These are phyloP conservation scores for Neopestalotiopsis sp. DNA, from an alignment of 2,329 filamentous ascomycete genomes.

Conservation along the genomic window DNA sequence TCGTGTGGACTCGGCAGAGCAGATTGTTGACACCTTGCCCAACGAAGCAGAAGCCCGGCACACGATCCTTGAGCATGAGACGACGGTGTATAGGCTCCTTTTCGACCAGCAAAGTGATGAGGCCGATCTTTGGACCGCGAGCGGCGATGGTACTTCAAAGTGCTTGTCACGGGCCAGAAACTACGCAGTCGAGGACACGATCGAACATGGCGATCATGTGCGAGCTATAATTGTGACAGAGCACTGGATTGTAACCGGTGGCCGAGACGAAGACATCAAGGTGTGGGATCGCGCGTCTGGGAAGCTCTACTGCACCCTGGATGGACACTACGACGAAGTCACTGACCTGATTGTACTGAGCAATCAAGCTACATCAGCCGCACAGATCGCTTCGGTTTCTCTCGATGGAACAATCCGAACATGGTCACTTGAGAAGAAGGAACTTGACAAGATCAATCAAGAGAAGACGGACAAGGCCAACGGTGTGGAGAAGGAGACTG, in stretches of 20 bases:
- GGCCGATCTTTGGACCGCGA: conserved; percentile 88
- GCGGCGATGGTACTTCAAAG: conserved; percentile 86
- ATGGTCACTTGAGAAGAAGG: conserved; percentile 75
- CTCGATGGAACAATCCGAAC: conserved; percentile 88
- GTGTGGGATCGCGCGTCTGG: conserved; percentile 83
- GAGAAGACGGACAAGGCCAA: conserved; percentile 56
- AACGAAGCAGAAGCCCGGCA: conserved; percentile 46
- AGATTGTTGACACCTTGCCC: conserved; percentile 54
- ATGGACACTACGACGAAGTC: conserved; percentile 92
- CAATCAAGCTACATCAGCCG: conserved; percentile 42
- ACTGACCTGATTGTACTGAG: conserved; percentile 74
- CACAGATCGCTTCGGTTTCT: conserved; percentile 75
- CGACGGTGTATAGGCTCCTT: conserved; percentile 80
- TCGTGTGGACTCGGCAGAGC: conserved; percentile 54
- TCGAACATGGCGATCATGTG: conserved; percentile 89
- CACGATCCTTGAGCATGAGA: conserved; percentile 81
- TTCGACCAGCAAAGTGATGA: conserved; percentile 69
- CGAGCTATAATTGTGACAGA: conserved; percentile 78
- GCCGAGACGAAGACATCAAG: conserved; percentile 88
- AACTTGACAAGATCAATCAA: conserved; percentile 54
- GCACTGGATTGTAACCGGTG: conserved; percentile 83
- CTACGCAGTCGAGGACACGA: conserved; percentile 74
- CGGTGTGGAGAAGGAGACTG: conserved; percentile 53
- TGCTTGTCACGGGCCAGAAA: conserved; percentile 72
- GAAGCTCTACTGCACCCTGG: conserved; percentile 73